Conservation (phyloP, 2,329 filamentous ascomycete genomes). For the Metarhizium rileyi region DNA sequence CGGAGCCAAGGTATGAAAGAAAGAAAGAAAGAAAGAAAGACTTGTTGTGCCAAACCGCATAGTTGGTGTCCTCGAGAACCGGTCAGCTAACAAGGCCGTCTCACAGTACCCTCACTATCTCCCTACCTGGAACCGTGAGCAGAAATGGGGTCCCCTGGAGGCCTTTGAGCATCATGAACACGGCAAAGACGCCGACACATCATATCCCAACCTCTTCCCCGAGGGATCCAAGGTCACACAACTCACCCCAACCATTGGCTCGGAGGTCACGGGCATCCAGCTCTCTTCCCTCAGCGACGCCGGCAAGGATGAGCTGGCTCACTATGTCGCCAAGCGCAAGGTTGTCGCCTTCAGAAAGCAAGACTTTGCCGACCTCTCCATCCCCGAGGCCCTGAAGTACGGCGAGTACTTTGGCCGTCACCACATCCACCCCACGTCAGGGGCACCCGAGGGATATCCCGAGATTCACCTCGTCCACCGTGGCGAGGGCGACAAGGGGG, state of each 20-base stretch:
- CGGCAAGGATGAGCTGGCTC: conserved; percentile 68
- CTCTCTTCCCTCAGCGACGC: conserved; percentile 56
- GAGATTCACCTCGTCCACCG: conserved; percentile 74
- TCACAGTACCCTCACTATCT: conserved; percentile 60
- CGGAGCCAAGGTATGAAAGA: conserved; percentile 17
- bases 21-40: not conserved
- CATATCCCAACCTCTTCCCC: conserved; percentile 58
- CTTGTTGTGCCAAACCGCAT: too few relatives aligned
- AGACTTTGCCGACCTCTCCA: conserved; percentile 61
- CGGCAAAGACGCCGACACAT: conserved; percentile 62
- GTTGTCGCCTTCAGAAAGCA: conserved; percentile 71
- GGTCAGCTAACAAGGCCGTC: not conserved
- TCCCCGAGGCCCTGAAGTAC: conserved; percentile 57
- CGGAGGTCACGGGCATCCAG: conserved; percentile 62
- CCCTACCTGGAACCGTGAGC: conserved; percentile 57
- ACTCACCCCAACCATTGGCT: conserved; percentile 64
- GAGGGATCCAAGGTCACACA: conserved; percentile 42
- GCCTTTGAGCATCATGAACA: conserved; percentile 67
- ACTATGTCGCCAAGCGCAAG: conserved; percentile 66
- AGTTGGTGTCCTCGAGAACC: not conserved
- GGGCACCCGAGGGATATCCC: conserved; percentile 62
- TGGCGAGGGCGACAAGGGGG: conserved; percentile 40
- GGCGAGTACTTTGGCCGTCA: conserved; percentile 71
- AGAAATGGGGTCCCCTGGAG: conserved; percentile 55
- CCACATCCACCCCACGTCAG: conserved; percentile 73